phyloP scores from a whole-genome alignment of 768 basidiomycete species.

The Pisolithus sp. region DNA sequence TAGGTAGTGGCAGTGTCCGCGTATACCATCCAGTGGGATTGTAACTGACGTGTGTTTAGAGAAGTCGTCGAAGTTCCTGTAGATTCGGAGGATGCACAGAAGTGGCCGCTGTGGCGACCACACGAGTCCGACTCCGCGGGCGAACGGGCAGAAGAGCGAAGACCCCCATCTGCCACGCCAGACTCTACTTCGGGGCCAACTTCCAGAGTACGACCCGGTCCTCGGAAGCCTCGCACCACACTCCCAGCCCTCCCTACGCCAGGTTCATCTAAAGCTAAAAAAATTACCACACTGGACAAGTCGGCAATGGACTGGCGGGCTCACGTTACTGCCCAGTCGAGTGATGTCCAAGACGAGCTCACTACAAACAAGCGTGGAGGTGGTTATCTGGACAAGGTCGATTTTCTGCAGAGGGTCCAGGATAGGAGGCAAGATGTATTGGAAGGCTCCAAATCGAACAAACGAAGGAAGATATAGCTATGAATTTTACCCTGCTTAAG shows the following conservation, averaged over 20 bases:
- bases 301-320: conserved; percentile 81
- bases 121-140: conserved; percentile 4
- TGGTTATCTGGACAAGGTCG: conserved; percentile 80
- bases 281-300: conserved; percentile 79
- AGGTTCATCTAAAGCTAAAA: conserved; percentile 53
- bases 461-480: conserved; percentile 35
- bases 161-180: conserved; percentile 1
- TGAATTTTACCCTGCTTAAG: background rate
- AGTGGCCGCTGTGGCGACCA: conserved; percentile 56
- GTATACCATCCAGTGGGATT: conserved; percentile 2
- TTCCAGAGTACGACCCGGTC: conserved; percentile 45
- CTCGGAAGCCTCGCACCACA: conserved; percentile 57
- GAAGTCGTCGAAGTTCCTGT: conserved; percentile 70
- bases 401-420: conserved; percentile 73
- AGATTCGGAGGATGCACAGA: conserved; percentile 67
- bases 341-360: conserved; percentile 60
- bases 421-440: conserved; percentile 61
- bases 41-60: conserved; percentile 32
- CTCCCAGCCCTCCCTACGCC: conserved; percentile 49
- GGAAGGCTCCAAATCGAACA: conserved; percentile 49
- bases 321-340: conserved; percentile 45
- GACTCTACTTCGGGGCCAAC: background rate
- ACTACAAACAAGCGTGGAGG: conserved; percentile 67
- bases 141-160: background rate
- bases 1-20: conserved; percentile 32